Conservation (phyloP, 1,284 basidiomycete species). For the Vanrija humicola region DNA sequence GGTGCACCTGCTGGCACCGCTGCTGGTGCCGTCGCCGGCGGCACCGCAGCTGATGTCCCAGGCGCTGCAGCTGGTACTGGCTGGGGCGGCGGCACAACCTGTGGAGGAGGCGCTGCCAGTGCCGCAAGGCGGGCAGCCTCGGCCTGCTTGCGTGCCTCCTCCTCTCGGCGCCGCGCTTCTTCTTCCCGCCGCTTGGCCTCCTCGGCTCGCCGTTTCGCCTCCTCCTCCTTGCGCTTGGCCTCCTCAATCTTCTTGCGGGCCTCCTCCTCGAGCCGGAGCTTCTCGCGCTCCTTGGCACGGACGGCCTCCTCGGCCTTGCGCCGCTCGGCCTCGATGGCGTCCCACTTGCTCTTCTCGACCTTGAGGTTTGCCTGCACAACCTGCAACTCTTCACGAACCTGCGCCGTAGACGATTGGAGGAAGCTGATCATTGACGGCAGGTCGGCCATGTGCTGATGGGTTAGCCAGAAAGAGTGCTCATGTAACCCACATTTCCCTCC, state of each 20-base stretch:
- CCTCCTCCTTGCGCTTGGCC: conserved; percentile 9
- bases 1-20: background rate
- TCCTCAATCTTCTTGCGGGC: conserved; percentile 5
- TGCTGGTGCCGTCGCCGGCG: too few relatives aligned
- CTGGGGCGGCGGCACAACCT: too few relatives aligned
- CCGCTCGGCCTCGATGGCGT: conserved; percentile 16
- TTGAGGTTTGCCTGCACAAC: conserved; percentile 21
- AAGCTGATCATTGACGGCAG: conserved; percentile 32
- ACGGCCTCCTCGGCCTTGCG: conserved; percentile 9
- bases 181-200: conserved; percentile 14
- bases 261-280: conserved; percentile 4
- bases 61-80: background rate
- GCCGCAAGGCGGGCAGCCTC: background rate
- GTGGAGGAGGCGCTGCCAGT: background rate
- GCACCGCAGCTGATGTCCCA: background rate
- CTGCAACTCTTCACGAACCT: conserved; percentile 28
- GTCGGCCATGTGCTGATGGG: conserved; percentile 26
- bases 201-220: conserved; percentile 8
- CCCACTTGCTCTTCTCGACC: conserved; percentile 12
- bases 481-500: conserved; percentile 26
- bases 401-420: conserved; percentile 23
- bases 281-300: conserved; percentile 3
- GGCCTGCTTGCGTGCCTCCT: conserved; percentile 5
- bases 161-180: conserved; percentile 12
- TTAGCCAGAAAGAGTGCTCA: conserved; percentile 19